Percentiles rank a stretch among this genome's conserved stretches.
Conservation (phyloP, 2,329 filamentous ascomycete genomes). For the Ophiostoma quercus region DNA sequence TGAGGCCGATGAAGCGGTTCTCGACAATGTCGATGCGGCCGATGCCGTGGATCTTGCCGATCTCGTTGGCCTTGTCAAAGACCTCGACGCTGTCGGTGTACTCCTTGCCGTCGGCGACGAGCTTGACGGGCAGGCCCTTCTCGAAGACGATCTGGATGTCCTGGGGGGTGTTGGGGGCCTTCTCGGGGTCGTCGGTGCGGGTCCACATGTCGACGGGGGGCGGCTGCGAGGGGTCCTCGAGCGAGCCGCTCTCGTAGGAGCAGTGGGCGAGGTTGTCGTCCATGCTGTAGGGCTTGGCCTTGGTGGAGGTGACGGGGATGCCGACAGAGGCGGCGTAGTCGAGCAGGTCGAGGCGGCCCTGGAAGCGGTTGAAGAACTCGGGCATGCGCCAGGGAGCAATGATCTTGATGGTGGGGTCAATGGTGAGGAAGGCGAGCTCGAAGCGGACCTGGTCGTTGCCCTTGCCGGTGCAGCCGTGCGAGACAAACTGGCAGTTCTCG, state of each 20-base stretch:
- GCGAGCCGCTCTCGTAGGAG: slow-evolving; percentile 62
- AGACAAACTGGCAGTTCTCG: slow-evolving; percentile 40
- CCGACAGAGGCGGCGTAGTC: slow-evolving; percentile 62
- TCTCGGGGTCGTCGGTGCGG: slow-evolving; percentile 60
- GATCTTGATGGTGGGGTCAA: slow-evolving; percentile 60
- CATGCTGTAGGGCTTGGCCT: slow-evolving; percentile 64
- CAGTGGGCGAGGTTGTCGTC: slow-evolving; percentile 54
- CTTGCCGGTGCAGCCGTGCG: slow-evolving; percentile 53
- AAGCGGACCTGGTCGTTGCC: slow-evolving; percentile 36
- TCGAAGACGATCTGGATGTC: slow-evolving; percentile 68
- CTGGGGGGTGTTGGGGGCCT: slow-evolving; percentile 64
- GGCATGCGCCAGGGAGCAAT: slow-evolving; percentile 71
- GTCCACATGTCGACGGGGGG: slow-evolving; percentile 79
- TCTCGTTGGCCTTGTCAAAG: slow-evolving; percentile 65
- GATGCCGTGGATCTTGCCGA: slow-evolving; percentile 67
- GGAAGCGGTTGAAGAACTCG: slow-evolving; percentile 65
- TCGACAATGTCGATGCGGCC: slow-evolving; percentile 81
- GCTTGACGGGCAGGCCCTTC: slow-evolving; percentile 65
- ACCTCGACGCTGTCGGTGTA: slow-evolving; percentile 66
- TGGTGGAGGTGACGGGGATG: slow-evolving; percentile 68
- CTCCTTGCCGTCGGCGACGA: slow-evolving; percentile 50
- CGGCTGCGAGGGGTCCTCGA: slow-evolving; percentile 60
- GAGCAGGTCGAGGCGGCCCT: slow-evolving; percentile 65
- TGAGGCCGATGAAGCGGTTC: slow-evolving; percentile 66
- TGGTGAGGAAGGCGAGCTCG: slow-evolving; percentile 42